Conservation (phyloP, 1,139 yeast species). For the Sugiyamaella novakii region DNA sequence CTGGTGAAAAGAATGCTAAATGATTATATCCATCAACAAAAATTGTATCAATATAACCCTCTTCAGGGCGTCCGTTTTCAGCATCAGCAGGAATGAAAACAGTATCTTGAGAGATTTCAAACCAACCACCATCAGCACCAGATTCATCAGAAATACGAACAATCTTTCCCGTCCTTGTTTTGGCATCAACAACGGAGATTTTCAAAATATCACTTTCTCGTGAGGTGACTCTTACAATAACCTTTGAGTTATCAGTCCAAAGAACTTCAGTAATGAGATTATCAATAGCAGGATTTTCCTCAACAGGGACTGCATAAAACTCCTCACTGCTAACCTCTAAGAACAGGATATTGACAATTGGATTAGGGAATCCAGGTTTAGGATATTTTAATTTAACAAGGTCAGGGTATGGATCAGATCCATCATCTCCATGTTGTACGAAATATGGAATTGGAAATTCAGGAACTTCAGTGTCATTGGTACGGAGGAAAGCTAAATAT, state of each 20-base stretch:
- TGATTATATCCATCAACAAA: constrained; percentile 68
- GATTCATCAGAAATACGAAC: constrained; percentile 51
- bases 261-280: constrained; percentile 68
- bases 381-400: constrained; percentile 71
- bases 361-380: constrained; percentile 81
- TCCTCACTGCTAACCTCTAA: constrained; percentile 46
- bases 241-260: constrained; percentile 63
- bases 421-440: constrained; percentile 43
- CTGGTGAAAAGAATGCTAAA: constrained; percentile 63
- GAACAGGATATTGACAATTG: constrained; percentile 55
- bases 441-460: constrained; percentile 66
- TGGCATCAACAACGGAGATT: constrained; percentile 56
- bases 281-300: constrained; percentile 37
- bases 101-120: constrained; percentile 80
- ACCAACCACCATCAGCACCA: constrained; percentile 60
- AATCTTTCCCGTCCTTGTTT: constrained; percentile 42
- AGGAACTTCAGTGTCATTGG: constrained; percentile 73
- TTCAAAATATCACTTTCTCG: constrained; percentile 65
- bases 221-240: constrained; percentile 69
- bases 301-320: constrained; percentile 36
- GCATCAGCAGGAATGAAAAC: constrained; percentile 65
- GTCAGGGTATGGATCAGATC: constrained; percentile 58
- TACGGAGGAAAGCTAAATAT: constrained; percentile 60
- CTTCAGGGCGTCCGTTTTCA: constrained; percentile 42
- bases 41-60: constrained; percentile 74